Percentiles rank a stretch among this genome's conserved stretches.
These are phyloP conservation scores for Tetrapisispora nanseiensis DNA, from an alignment of 805 yeast species.

Conservation along the genomic window DNA sequence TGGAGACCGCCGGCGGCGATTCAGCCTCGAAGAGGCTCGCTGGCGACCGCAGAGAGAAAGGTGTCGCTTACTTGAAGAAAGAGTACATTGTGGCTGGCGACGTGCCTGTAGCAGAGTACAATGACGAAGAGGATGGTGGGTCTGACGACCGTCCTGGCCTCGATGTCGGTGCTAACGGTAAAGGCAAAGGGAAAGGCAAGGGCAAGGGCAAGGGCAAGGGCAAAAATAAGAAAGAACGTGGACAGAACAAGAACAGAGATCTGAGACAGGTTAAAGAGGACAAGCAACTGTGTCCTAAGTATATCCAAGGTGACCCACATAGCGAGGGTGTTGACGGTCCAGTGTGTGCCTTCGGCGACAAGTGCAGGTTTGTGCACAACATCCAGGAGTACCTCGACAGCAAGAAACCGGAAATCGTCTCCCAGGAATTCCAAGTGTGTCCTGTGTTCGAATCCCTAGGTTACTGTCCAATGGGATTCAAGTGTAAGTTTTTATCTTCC, in stretches of 20 bases:
- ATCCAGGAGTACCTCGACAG: conserved; percentile 48
- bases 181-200: conserved; percentile 18
- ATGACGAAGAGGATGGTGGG: conserved; percentile 40
- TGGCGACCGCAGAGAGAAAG: conserved; percentile 32
- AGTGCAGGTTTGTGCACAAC: conserved; percentile 75
- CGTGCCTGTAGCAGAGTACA: conserved; percentile 8
- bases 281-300: conserved; percentile 54
- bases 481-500: conserved; percentile 80
- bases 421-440: conserved; percentile 40
- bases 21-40: conserved; percentile 7
- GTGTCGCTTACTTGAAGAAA: conserved; percentile 68
- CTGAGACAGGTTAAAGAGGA: conserved; percentile 58
- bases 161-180: conserved; percentile 28
- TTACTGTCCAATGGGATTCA: conserved; percentile 83
- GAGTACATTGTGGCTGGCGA: conserved; percentile 45
- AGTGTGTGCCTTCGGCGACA: conserved; percentile 57
- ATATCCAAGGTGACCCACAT: conserved; percentile 33
- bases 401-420: conserved; percentile 66
- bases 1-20: conserved; percentile 7
- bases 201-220: conserved; percentile 18
- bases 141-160: conserved; percentile 32
- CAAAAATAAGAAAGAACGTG: conserved; percentile 44
- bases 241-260: conserved; percentile 79
- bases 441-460: conserved; percentile 81
- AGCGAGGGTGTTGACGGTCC: conserved; percentile 32